phyloP scores from a whole-genome alignment of 176 grass and related monocot species.

The Avena atlantica region DNA sequence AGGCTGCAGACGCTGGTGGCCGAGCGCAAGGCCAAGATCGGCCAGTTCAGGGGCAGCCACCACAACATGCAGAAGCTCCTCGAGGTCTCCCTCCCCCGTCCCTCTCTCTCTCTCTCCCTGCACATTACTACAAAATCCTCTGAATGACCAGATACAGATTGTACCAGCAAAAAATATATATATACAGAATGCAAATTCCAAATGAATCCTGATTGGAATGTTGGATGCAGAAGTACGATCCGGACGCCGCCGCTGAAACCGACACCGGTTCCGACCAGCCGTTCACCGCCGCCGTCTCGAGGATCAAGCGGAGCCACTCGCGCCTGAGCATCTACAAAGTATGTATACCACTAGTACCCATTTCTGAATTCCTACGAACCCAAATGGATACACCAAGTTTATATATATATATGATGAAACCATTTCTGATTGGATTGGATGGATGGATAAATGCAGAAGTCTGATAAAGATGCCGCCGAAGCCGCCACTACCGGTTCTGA shows the following conservation, averaged over 20 bases:
- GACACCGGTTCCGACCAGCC: background rate
- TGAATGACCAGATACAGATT: too few species aligned
- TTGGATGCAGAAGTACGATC: slow-evolving; percentile 36
- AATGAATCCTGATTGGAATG: background rate
- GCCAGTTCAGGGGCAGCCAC: slow-evolving; percentile 49
- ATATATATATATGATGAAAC: too few species aligned
- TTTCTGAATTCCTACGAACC: too few species aligned
- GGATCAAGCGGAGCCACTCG: background rate
- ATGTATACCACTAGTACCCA: background rate
- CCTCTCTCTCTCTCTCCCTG: too few species aligned
- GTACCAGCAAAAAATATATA: too few species aligned
- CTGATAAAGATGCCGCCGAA: background rate
- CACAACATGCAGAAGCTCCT: slow-evolving; percentile 49
- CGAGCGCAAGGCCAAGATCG: slow-evolving; percentile 32
- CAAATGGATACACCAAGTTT: too few species aligned
- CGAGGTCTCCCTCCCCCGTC: background rate
- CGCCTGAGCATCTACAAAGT: background rate
- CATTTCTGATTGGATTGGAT: background rate
- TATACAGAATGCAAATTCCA: too few species aligned
- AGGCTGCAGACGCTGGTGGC: slow-evolving; percentile 28
- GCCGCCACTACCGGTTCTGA: background rate
- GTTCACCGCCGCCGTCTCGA: background rate
- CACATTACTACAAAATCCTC: background rate
- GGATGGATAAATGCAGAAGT: slow-evolving; percentile 11
- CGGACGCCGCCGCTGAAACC: background rate